A percentile compares a stretch with the other conserved stretches of the same genome.
These are phyloP conservation scores for Phycomyces blakesleeanus DNA, from an alignment of 192 early-diverging fungal genomes.

Conservation along the genomic window DNA sequence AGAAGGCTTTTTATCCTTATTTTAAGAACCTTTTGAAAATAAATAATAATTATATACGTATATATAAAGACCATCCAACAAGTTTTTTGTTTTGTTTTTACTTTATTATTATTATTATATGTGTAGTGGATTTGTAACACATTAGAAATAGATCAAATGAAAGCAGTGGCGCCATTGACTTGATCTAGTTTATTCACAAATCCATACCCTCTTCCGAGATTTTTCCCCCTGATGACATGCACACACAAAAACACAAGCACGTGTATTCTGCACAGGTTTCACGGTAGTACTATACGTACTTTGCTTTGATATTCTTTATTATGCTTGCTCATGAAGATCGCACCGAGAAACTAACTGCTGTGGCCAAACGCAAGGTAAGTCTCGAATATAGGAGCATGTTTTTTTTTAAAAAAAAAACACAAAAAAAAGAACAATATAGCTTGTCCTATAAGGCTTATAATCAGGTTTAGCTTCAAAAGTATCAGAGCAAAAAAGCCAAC, in stretches of 20 bases:
- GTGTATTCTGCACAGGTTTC: background rate
- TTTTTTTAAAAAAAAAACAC: background rate
- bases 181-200: background rate
- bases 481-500: constrained; percentile 15
- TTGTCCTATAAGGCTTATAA: background rate
- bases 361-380: constrained; percentile 11
- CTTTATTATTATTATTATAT: background rate
- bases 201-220: background rate
- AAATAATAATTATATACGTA: background rate
- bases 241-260: too few relatives aligned
- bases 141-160: background rate
- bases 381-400: background rate
- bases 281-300: background rate
- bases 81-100: background rate
- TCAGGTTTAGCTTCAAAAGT: constrained; percentile 12
- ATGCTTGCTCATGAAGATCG: constrained; percentile 4
- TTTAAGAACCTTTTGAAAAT: too few relatives aligned
- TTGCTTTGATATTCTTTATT: background rate
- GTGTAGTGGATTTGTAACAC: background rate
- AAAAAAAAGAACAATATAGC: background rate
- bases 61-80: background rate
- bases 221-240: background rate
- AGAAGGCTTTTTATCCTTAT: too few relatives aligned
- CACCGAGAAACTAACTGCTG: constrained; percentile 6
- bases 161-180: too few relatives aligned